Evolutionary conservation across 768 basidiomycete species (phyloP), one percentile per base, ranked within the genome.

Genomic region (Termitomyces titanicus): DNA sequence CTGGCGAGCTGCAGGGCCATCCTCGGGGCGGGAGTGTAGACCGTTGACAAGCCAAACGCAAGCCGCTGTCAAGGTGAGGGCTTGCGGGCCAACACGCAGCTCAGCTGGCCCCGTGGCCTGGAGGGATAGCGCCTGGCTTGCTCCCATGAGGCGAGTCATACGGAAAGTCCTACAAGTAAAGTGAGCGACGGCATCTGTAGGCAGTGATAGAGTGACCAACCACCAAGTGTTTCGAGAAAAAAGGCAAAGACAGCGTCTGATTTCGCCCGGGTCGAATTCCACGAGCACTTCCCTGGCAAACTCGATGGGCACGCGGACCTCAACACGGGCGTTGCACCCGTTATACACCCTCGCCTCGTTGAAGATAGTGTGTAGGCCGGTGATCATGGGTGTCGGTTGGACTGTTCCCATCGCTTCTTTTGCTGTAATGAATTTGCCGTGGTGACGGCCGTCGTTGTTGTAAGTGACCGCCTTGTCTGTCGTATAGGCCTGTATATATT

Each of bases 401-500:
- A 5, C 12, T 1, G 3, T 5, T 0, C 43, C 50, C 59, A 62
- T 62, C 0, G 59, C 61, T 25, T 61, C 60, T 24, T 61, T 51
- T 10, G 2, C 4, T 0, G 60, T 56, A 1, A 63, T 18, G 12
- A 47, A 57, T 25, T 63, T 63, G 0, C 33, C 55, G 20, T 59
- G 59, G 24, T 59, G 53, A 5, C 38, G n/a, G 1, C 42, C 51
- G 3, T 64, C 59, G 1, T 24, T 44, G 18, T 51, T 40, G 31
- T 58, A 61, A 1, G 47, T 38, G 2, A 61, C 20, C 0, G 58
- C 22, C 39, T 67, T 67, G 33, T 64, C 61, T 0, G 64, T 64
- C 0, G 54, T 56, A 17, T 65, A 64, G 0, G 49, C 55, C 35
- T 65, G 60, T 2, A 65, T 2, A 27, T 67, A 65, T 0, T n/a